Base-by-base conservation (phyloP, 228 moss, liverwort and hornwort species). In the Sphagnum fallax region DNA sequence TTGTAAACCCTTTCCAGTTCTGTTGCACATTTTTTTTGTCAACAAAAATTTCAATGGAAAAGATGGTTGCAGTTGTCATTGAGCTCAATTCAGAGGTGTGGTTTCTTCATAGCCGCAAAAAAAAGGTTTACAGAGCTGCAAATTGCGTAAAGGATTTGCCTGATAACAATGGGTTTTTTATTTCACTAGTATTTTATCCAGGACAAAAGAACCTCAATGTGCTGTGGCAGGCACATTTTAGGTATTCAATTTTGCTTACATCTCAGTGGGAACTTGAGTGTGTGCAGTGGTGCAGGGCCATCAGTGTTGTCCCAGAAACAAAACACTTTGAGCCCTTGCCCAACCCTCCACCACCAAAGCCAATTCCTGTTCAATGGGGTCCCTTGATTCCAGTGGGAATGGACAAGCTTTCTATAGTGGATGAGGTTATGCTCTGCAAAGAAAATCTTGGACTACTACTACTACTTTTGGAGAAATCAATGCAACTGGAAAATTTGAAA, bases 261-360 rank as follows among this genome's bases (percentile, higher is more conserved):
- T 47, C 48, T 47, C 10, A n/a, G 48, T 64, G 10, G 63, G 4
- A 47, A 5, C 8, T 16, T 64, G 63, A n/a, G 6, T 69, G 68
- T 11, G 63, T 50, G 0, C 0, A 81, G 81, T 84, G 84, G 81
- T 84, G 81, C n/a, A 65, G 81, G 0, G 84, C 78, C 0, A 72
- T 76, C 53, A 81, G 76, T 5, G 72, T 84, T 0, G 78, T 81
- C 48, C 84, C 84, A 5, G 55, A 71, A 8, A 66, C 78, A 1
- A 77, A 75, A 48, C 53, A 76, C 5, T 49, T 64, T 66, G 52
- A 81, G 4, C 75, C 72, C 52, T 81, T 77, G 0, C 55, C 74
- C 49, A 85, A 66, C 16, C 85, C 85, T 0, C 3, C 79, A 16
- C 81, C 81, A 13, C 85, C 85, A 6, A 85, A 85, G 9, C 85